These are phyloP conservation scores for Zymoseptoria crescenta DNA, from an alignment of 2,329 filamentous ascomycete genomes.

Conservation along the genomic window DNA sequence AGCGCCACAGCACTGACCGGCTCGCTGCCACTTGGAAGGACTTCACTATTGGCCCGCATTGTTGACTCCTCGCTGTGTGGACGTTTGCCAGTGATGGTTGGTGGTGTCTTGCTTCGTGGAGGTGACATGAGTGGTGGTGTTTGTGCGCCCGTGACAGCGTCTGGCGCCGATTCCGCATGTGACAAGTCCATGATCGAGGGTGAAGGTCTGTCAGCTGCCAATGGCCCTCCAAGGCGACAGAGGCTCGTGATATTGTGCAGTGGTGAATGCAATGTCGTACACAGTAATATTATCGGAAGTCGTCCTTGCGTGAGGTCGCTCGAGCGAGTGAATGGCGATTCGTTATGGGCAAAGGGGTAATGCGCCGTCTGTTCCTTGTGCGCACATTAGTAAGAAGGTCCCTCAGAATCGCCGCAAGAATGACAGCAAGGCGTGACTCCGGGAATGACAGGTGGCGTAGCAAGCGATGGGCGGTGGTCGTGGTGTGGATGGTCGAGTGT, in stretches of 20 bases:
- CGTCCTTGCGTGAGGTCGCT: not conserved
- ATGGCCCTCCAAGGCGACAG: not conserved
- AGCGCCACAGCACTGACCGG: constrained; percentile 53
- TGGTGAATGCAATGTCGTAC: not conserved
- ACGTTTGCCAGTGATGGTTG: constrained; percentile 45
- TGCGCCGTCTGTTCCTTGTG: not conserved
- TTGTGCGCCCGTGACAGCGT: constrained; percentile 21
- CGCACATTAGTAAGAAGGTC: not conserved
- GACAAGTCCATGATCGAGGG: constrained; percentile 9
- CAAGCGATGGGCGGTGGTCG: not conserved
- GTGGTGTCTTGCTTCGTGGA: constrained; percentile 53
- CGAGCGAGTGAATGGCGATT: not conserved
- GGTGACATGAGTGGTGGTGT: constrained; percentile 47
- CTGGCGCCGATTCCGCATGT: constrained; percentile 4
- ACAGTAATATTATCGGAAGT: not conserved
- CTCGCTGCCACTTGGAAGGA: constrained; percentile 39
- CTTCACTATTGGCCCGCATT: constrained; percentile 5
- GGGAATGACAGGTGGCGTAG: not conserved
- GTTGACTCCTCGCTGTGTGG: constrained; percentile 27
- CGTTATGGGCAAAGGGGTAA: not conserved
- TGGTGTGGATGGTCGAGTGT: not conserved
- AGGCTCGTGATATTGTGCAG: not conserved
- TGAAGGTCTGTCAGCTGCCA: not conserved
- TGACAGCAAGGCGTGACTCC: not conserved
- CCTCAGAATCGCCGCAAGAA: not conserved